Conservation (phyloP, 73 alveolate genomes). For the Paramecium biaurelia region DNA sequence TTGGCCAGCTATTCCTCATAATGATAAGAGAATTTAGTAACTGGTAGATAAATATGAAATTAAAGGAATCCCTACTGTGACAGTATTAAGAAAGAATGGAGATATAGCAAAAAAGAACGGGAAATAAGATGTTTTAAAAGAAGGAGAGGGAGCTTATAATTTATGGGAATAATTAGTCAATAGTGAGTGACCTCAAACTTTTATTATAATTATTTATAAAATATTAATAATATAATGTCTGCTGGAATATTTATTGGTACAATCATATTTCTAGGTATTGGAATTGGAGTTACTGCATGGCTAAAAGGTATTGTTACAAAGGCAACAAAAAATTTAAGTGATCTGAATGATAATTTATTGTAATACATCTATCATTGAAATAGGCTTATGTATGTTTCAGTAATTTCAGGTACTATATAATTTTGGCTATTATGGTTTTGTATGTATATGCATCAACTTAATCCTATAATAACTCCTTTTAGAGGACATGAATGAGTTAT, state of each 20-base stretch:
- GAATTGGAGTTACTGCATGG: conserved; percentile 20
- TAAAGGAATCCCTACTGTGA: conserved; percentile 82
- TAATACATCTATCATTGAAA: not conserved
- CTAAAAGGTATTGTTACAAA: not conserved
- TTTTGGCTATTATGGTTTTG: conserved; percentile 49
- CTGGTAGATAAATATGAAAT: conserved; percentile 78
- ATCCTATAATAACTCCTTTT: conserved; percentile 29
- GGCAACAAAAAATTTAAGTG: conserved; percentile 16
- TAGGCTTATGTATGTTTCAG: conserved; percentile 26
- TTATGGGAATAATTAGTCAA: conserved; percentile 60
- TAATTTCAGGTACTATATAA: not conserved
- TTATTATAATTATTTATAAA: not conserved
- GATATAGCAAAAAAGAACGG: conserved; percentile 68
- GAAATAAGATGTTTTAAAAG: conserved; percentile 63
- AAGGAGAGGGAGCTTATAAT: conserved; percentile 70
- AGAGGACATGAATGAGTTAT: conserved; percentile 14
- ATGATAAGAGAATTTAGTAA: conserved; percentile 76
- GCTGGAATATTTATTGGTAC: conserved; percentile 18
- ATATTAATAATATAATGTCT: not conserved
- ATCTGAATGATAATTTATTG: conserved; percentile 30
- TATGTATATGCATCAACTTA: conserved; percentile 48
- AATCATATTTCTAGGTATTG: not conserved
- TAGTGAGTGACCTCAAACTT: not conserved
- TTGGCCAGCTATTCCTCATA: conserved; percentile 84
- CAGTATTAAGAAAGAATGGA: conserved; percentile 66